A percentile compares a stretch with the other conserved stretches of the same genome.
These are phyloP conservation scores for Phytophthora sojae DNA, from an alignment of 352 stramenopile species.

Conservation along the genomic window DNA sequence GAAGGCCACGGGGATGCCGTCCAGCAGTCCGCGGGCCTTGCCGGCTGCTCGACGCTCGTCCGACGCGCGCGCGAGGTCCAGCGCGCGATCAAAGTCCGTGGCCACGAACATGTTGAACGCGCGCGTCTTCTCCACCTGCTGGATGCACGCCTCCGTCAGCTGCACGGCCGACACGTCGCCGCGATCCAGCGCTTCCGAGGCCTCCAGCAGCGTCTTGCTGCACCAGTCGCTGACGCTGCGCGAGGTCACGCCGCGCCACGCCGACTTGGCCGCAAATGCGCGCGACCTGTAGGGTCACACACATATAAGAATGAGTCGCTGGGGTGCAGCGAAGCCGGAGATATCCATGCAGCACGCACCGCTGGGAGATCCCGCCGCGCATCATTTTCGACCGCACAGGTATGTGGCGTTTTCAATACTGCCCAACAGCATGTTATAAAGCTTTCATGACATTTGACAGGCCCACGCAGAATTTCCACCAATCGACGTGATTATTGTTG, in stretches of 20 bases:
- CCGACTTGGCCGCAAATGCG: conserved; percentile 3
- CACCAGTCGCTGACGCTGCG: conserved; percentile 68
- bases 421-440: conserved; percentile 1
- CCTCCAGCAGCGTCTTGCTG: conserved; percentile 63
- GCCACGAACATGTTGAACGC: conserved; percentile 85
- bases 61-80: conserved; percentile 79
- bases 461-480: neutral
- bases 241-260: neutral
- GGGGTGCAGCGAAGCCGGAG: neutral
- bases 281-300: conserved; percentile 14
- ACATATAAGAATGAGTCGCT: conserved; percentile 3
- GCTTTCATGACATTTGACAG: neutral
- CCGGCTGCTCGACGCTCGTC: conserved; percentile 70
- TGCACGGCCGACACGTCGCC: conserved; percentile 63
- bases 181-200: conserved; percentile 51
- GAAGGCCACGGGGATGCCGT: conserved; percentile 96
- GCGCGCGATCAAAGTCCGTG: conserved; percentile 72
- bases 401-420: conserved; percentile 4
- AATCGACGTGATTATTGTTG: neutral
- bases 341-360: conserved; percentile 21
- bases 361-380: conserved; percentile 20
- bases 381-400: conserved; percentile 37
- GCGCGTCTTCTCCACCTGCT: conserved; percentile 75
- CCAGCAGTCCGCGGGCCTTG: conserved; percentile 67
- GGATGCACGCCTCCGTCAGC: conserved; percentile 75